phyloP scores from a whole-genome alignment of 805 yeast genomes.

The Kodamaea lidongshanica region DNA sequence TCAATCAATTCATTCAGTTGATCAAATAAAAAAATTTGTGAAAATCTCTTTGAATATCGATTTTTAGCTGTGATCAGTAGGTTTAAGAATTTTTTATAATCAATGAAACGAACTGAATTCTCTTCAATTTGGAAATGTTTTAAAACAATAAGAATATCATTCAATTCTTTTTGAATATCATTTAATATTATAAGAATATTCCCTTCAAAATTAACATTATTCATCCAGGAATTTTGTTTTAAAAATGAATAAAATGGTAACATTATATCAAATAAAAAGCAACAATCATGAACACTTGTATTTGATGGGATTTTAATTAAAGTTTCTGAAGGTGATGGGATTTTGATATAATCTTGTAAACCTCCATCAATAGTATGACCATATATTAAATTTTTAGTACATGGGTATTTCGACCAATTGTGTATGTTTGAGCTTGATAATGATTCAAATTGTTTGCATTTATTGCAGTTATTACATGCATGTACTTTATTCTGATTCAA shows the following conservation, averaged over 20 bases:
- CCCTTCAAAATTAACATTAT: slow-evolving; percentile 5
- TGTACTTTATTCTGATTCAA: slow-evolving; percentile 2
- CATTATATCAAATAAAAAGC: slow-evolving; percentile 28
- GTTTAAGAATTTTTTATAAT: slow-evolving; percentile 5
- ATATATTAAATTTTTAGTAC: slow-evolving; percentile 20
- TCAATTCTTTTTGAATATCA: slow-evolving; percentile 25
- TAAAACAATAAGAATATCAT: slow-evolving; percentile 32
- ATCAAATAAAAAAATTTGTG: slow-evolving; percentile 19
- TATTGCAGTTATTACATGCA: slow-evolving; percentile 3
- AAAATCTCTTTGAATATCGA: slow-evolving; percentile 12
- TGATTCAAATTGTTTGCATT: too few species aligned
- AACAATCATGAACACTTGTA: slow-evolving; percentile 32
- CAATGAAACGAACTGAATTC: slow-evolving; percentile 8
- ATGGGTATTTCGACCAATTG: slow-evolving; percentile 13
- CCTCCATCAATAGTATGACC: slow-evolving; percentile 37
- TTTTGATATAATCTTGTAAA: slow-evolving; percentile 30
- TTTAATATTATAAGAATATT: slow-evolving; percentile 25
- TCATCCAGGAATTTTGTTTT: slow-evolving; percentile 12
- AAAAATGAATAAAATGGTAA: slow-evolving; percentile 30
- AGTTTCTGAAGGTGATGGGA: slow-evolving; percentile 19
- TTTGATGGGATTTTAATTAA: slow-evolving; percentile 25
- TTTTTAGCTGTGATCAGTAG: slow-evolving; percentile 2
- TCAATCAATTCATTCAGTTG: slow-evolving; percentile 11
- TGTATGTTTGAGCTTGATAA: slow-evolving; percentile 9
- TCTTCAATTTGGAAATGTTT: slow-evolving; percentile 17